A percentile compares a stretch with the other conserved stretches of the same genome.
Evolutionary conservation across 805 yeast species (phyloP).

Genomic region (Suhomyces faveliae): DNA sequence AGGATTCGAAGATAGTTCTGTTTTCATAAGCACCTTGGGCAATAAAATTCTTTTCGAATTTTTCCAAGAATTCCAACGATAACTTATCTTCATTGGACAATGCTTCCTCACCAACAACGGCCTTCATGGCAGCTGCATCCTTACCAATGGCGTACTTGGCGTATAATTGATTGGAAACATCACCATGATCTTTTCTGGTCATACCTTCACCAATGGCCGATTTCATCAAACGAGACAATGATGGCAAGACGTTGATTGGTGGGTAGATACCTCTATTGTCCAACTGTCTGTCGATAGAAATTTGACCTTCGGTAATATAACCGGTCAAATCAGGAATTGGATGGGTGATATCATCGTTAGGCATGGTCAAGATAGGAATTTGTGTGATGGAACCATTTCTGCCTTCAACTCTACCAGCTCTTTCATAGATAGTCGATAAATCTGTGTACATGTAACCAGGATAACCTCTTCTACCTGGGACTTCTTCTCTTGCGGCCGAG

Average conservation of each 20-base stretch:
- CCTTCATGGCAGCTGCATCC: slow-evolving; percentile 99
- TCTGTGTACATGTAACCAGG: slow-evolving; percentile 99
- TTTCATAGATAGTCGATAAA: slow-evolving; percentile 97
- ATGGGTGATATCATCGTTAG: slow-evolving; percentile 99
- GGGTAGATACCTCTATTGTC: slow-evolving; percentile 97
- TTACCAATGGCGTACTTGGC: slow-evolving; percentile 99
- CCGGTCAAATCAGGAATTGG: slow-evolving; percentile 99
- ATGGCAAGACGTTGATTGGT: slow-evolving; percentile 97
- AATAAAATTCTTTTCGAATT: slow-evolving; percentile 94
- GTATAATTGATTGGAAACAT: slow-evolving; percentile 96
- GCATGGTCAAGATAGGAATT: slow-evolving; percentile 98
- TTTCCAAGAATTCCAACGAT: slow-evolving; percentile 95
- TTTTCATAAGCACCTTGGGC: slow-evolving; percentile 96
- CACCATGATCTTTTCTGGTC: slow-evolving; percentile 99
- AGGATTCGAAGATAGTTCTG: slow-evolving; percentile 90
- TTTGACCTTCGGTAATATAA: slow-evolving; percentile 98
- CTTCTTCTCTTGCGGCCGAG: slow-evolving; percentile 99
- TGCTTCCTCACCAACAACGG: slow-evolving; percentile 99
- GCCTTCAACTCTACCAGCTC: slow-evolving; percentile 99
- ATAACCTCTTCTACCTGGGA: slow-evolving; percentile 99
- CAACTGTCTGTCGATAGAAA: slow-evolving; percentile 94
- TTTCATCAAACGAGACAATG: slow-evolving; percentile 97
- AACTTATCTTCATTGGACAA: slow-evolving; percentile 95
- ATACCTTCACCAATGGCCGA: slow-evolving; percentile 99
- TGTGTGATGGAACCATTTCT: slow-evolving; percentile 99